Evolutionary conservation across 495 filamentous ascomycete genomes (phyloP), one percentile per base, ranked within the genome.

Genomic region (Pyronema omphalodes): DNA sequence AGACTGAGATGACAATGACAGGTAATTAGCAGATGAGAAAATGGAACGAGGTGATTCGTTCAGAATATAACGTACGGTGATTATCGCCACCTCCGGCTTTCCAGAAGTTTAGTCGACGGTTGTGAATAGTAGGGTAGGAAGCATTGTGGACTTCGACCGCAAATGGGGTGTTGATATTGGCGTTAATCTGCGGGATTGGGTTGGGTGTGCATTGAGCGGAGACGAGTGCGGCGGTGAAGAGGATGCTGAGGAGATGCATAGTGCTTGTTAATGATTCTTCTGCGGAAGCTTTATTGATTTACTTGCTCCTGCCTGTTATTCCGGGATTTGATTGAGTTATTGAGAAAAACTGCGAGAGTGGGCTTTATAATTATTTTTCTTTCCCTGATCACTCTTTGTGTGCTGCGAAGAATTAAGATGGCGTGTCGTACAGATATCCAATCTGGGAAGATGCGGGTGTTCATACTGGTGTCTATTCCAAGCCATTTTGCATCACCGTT

Each of bases 31-130:
- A 29, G n/a, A 8, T 17, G 12, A 11, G 14, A 8, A 1, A 3
- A 23, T 23, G 44, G 44, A 8, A 29, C 5, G 23, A 29, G 23
- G 23, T 29, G 2, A 29, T 29, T 1, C 5, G 23, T 29, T 5
- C n/a, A n/a, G 44, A 46, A 17, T 7, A 18, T 14, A 8, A 18
- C 44, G 55, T 71, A 71, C 6, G 73, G 57, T 77, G 73, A 29
- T 69, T 68, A 57, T 77, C 74, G 9, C 70, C 71, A 34, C 70
- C 71, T 5, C 71, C 72, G 44, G 71, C 69, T 48, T 66, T 63
- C 62, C 68, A 66, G 54, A 77, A 67, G 57, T 76, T 74, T 56
- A 77, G 61, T 60, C 68, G 69, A 48, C 69, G 66, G 58, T 74
- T 70, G 60, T 77, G 70, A 45, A 76, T 62, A 5, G 67, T 60